These are phyloP conservation scores for Kwoniella europaea DNA, from an alignment of 768 basidiomycete genomes.

Conservation along the genomic window DNA sequence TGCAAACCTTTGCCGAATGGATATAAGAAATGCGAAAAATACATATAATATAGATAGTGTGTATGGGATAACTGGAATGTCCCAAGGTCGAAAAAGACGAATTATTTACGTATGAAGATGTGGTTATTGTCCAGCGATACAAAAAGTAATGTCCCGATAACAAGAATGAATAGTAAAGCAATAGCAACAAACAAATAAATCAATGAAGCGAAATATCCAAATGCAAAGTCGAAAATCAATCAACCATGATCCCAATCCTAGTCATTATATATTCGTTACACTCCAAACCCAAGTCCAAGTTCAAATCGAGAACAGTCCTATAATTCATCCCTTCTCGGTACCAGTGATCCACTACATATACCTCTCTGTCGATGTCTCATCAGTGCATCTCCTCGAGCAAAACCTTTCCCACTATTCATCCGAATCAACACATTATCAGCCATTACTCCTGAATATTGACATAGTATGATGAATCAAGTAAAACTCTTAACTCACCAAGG, in stretches of 20 bases:
- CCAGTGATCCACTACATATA: constrained; percentile 59
- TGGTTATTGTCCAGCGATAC: neutral
- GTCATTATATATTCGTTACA: neutral
- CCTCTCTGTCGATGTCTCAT: constrained; percentile 60
- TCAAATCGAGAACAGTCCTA: neutral
- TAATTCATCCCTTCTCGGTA: constrained; percentile 36
- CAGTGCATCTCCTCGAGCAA: constrained; percentile 61
- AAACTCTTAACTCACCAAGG: constrained; percentile 55
- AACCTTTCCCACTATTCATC: constrained; percentile 59
- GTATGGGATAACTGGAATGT: no score
- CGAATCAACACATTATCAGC: neutral
- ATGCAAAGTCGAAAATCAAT: neutral
- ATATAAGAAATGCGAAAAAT: no score
- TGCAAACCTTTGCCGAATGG: no score
- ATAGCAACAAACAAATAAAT: neutral
- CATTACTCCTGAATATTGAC: neutral
- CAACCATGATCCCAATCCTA: neutral
- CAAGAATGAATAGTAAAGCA: neutral
- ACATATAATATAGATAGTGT: no score
- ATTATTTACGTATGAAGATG: no score
- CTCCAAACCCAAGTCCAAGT: neutral
- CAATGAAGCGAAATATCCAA: neutral
- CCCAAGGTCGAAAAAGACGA: no score
- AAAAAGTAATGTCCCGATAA: neutral
- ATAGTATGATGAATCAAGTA: no score